Base-by-base conservation (phyloP, 345 rosid species). In the Mallotus nudiflorus region DNA sequence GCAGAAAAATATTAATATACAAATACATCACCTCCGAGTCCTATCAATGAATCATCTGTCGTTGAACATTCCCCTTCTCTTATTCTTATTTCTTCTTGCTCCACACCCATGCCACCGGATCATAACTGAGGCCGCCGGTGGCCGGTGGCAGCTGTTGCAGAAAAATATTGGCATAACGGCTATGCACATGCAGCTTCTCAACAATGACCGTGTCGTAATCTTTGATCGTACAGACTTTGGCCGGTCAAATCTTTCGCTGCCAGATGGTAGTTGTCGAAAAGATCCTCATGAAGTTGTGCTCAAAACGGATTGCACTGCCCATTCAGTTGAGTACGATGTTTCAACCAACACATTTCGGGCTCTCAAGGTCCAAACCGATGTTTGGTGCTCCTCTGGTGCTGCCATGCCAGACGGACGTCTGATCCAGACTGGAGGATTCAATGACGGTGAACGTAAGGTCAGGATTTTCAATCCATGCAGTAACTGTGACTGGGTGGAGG, bases 351-450 rank as follows among this genome's bases (percentile, higher is more conserved):
- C 59, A 6, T 29, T 86, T 73, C 66, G 96, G 25, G 82, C 96
- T 10, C 88, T 90, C 37, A 84, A 75, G 67, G 95, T 93, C 27
- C 91, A 79, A 61, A 85, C 88, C 6, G 76, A 89, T 53, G 88
- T 88, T 12, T 93, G 95, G 96, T 90, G 98, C 74, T 92, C 96
- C 7, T 92, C 98, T n/a, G 96, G 98, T 3, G 75, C 91, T 24
- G 79, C 84, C 20, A 55, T 56, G 70, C 79, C 89, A 2, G 86
- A 91, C 35, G 97, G 97, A 7, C 44, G 66, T 5, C 78, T 91
- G n/a, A 63, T 91, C 25, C 97, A 91, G 62, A 83, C 94, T 10
- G 97, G 97, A 2, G 92, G 80, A 0, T 80, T 56, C 75, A 80
- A 46, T 33, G 80, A 80, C 66, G 83, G 80, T 0, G 95, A 84